A percentile compares a stretch with the other conserved stretches of the same genome.
phyloP scores from a whole-genome alignment of 805 yeast species.

The Diddensiella transvaalensis region DNA sequence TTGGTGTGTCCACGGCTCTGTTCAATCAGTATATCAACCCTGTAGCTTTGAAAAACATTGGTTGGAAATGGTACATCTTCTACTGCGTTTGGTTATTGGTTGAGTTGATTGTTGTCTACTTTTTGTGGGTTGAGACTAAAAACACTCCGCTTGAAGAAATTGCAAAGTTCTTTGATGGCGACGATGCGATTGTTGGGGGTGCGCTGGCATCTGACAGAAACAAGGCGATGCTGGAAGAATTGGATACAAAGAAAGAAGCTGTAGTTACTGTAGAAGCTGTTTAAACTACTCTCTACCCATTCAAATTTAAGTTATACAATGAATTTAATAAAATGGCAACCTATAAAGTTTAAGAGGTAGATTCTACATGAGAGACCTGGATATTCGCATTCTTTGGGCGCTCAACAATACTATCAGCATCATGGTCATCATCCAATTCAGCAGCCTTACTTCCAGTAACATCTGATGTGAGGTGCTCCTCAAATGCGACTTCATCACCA shows the following conservation, averaged over 20 bases:
- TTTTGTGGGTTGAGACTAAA: conserved; percentile 41
- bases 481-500: conserved; percentile 2
- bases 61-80: conserved; percentile 45
- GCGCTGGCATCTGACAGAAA: too few species aligned
- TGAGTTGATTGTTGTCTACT: conserved; percentile 32
- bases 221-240: too few species aligned
- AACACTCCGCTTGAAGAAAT: conserved; percentile 44
- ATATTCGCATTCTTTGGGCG: too few species aligned
- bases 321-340: too few species aligned
- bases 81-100: conserved; percentile 20
- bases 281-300: too few species aligned
- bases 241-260: too few species aligned
- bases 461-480: not conserved
- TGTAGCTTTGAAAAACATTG: conserved; percentile 40
- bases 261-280: too few species aligned
- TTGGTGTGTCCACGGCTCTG: conserved; percentile 1
- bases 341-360: too few species aligned
- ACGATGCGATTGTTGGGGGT: conserved; percentile 30
- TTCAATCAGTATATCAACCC: conserved; percentile 36
- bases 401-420: not conserved
- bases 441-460: not conserved
- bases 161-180: conserved; percentile 40
- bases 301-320: too few species aligned
- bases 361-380: too few species aligned
- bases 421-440: too few species aligned